These are phyloP conservation scores for Coemansia biformis DNA, from an alignment of 192 early-diverging fungal genomes.

Conservation along the genomic window DNA sequence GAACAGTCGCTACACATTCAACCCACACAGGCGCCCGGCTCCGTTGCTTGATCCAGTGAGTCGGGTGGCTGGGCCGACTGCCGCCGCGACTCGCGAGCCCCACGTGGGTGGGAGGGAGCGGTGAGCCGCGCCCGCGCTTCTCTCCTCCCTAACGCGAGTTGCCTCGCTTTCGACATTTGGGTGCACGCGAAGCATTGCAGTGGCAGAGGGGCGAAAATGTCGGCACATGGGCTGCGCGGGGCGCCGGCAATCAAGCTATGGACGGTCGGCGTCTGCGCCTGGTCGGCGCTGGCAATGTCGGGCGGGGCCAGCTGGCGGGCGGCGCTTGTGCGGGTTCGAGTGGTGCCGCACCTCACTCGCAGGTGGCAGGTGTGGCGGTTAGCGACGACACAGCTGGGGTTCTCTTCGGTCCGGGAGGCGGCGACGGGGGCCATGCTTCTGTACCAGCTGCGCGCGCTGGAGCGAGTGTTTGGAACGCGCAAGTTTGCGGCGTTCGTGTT, in stretches of 20 bases:
- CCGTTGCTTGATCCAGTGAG: too few relatives aligned
- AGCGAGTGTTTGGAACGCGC: constrained; percentile 20
- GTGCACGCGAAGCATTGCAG: too few relatives aligned
- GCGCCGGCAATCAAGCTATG: constrained; percentile 3
- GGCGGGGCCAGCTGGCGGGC: constrained; percentile 2
- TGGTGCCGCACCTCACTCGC: constrained; percentile 3
- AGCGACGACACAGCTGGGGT: constrained; percentile 3
- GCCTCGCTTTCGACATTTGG: too few relatives aligned
- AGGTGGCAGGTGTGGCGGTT: constrained; percentile 11
- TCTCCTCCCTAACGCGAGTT: too few relatives aligned
- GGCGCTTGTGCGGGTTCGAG: constrained; percentile 4
- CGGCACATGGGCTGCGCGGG: neutral
- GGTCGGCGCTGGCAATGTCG: neutral
- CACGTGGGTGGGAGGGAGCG: too few relatives aligned
- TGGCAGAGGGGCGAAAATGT: neutral
- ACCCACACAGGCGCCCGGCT: too few relatives aligned
- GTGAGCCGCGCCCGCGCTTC: too few relatives aligned
- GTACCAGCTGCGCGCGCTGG: constrained; percentile 19
- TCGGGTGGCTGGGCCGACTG: too few relatives aligned
- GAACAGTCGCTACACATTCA: too few relatives aligned
- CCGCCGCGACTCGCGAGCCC: too few relatives aligned
- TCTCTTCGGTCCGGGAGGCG: constrained; percentile 5
- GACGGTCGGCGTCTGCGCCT: constrained; percentile 1
- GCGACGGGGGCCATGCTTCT: neutral
- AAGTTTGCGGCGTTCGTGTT: constrained; percentile 21